phyloP scores from a whole-genome alignment of 768 basidiomycete genomes.

The Atractiella rhizophila region DNA sequence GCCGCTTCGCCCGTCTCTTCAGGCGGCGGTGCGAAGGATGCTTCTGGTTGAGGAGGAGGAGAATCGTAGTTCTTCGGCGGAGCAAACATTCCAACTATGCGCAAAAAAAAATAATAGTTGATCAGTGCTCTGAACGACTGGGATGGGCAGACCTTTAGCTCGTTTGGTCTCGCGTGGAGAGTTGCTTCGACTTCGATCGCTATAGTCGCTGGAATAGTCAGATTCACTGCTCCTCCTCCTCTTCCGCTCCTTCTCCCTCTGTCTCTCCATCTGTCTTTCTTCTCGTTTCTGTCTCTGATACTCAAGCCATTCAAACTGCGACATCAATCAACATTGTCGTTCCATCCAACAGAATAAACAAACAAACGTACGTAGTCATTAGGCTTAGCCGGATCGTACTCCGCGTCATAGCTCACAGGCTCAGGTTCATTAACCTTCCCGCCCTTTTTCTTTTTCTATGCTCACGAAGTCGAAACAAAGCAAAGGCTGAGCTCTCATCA shows the following conservation, averaged over 20 bases:
- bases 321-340: background rate
- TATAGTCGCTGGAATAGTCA: background rate
- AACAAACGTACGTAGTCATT: constrained; percentile 8
- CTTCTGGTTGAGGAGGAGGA: background rate
- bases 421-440: constrained; percentile 7
- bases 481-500: background rate
- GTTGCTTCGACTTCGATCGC: constrained; percentile 2
- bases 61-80: constrained; percentile 7
- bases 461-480: background rate
- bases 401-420: constrained; percentile 6
- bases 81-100: constrained; percentile 6
- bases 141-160: background rate
- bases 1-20: constrained; percentile 1
- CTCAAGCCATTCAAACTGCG: constrained; percentile 3
- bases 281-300: constrained; percentile 2
- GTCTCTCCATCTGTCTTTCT: background rate
- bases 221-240: constrained; percentile 3
- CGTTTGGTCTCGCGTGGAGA: constrained; percentile 2
- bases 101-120: background rate
- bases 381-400: constrained; percentile 9
- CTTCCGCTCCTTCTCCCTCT: constrained; percentile 2
- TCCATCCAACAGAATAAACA: background rate
- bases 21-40: background rate
- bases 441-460: constrained; percentile 3
- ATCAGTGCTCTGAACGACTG: background rate